These are phyloP conservation scores for Castanopsis chinensis DNA, from an alignment of 306 rosid genomes.

Conservation along the genomic window DNA sequence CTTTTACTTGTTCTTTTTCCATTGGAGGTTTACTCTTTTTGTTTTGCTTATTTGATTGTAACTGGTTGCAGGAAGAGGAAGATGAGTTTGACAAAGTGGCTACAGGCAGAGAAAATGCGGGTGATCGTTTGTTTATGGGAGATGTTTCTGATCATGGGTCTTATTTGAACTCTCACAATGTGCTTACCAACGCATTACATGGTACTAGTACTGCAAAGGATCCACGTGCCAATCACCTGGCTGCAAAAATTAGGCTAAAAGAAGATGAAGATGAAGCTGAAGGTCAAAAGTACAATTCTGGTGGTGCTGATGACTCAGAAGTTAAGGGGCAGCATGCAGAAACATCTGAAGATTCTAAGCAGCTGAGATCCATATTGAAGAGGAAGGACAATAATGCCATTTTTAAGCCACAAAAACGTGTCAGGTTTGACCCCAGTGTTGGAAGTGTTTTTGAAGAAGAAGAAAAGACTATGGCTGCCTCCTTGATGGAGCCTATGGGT, in stretches of 20 bases:
- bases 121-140: conserved; percentile 24
- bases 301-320: background rate
- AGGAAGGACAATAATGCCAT: conserved; percentile 15
- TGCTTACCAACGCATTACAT: background rate
- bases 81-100: conserved; percentile 42
- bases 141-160: conserved; percentile 16
- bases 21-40: no score
- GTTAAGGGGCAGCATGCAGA: background rate
- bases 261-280: conserved; percentile 37
- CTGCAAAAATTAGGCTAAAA: conserved; percentile 28
- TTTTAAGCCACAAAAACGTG: conserved; percentile 22
- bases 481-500: background rate
- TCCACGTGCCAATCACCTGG: conserved; percentile 21
- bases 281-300: background rate
- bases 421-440: conserved; percentile 27
- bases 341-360: conserved; percentile 4
- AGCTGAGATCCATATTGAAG: conserved; percentile 30
- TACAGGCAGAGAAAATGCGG: conserved; percentile 15
- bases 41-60: background rate
- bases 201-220: conserved; percentile 9
- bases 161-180: conserved; percentile 31
- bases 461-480: background rate
- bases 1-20: background rate
- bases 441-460: conserved; percentile 4
- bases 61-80: conserved; percentile 33